A percentile compares a stretch with the other conserved stretches of the same genome.
Conservation (phyloP, 1,284 basidiomycete genomes). For the Flammula alnicola region DNA sequence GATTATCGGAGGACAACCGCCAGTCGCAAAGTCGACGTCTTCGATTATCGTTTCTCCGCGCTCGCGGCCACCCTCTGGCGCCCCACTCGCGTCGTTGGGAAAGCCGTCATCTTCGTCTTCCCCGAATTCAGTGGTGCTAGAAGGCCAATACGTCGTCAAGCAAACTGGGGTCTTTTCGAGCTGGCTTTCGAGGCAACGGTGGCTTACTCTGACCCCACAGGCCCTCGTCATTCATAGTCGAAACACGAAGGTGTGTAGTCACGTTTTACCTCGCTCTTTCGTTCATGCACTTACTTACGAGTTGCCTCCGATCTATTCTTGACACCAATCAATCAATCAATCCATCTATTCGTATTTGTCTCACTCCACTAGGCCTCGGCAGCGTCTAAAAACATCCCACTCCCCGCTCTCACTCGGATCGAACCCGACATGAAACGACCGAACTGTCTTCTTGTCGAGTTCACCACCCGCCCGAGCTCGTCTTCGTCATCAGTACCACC, state of each 20-base stretch:
- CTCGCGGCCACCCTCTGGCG: slow-evolving; percentile 20
- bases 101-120: too few species aligned
- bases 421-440: slow-evolving; percentile 26
- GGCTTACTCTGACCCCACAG: slow-evolving; percentile 27
- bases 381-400: slow-evolving; percentile 24
- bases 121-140: too few species aligned
- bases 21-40: slow-evolving; percentile 14
- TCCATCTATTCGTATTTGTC: too few species aligned
- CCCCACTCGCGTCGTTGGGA: slow-evolving; percentile 14
- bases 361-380: slow-evolving; percentile 28
- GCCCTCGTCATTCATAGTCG: slow-evolving; percentile 27
- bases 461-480: slow-evolving; percentile 6
- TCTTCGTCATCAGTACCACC: too few species aligned
- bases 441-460: slow-evolving; percentile 27
- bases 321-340: too few species aligned
- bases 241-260: slow-evolving; percentile 25
- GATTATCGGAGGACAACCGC: slow-evolving; percentile 22
- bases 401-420: slow-evolving; percentile 27
- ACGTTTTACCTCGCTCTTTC: background rate
- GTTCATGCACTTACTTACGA: slow-evolving; percentile 1
- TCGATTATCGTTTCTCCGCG: slow-evolving; percentile 21
- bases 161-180: slow-evolving; percentile 26
- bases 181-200: slow-evolving; percentile 29
- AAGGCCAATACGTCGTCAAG: slow-evolving; percentile 27
- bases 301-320: too few species aligned